A percentile compares a stretch with the other conserved stretches of the same genome.
phyloP scores from a whole-genome alignment of 352 stramenopile genomes.

The Phytopythium chamaehyphon region DNA sequence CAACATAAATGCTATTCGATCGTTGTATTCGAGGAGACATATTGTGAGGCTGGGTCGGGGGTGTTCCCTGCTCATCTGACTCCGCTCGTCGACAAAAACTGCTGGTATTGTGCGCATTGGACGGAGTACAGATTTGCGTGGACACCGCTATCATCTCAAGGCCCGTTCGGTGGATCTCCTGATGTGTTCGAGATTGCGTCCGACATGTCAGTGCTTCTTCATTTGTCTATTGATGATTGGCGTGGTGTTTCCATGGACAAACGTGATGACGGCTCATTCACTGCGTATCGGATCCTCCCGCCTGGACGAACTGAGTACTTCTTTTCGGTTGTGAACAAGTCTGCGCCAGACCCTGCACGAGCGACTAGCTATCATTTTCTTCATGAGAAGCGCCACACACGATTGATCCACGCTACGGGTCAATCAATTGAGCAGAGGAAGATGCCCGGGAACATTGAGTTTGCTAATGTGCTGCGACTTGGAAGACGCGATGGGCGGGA shows the following conservation, averaged over 20 bases:
- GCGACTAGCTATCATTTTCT: conserved; percentile 5
- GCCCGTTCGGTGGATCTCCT: conserved; percentile 28
- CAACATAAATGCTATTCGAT: conserved; percentile 82
- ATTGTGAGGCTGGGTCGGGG: conserved; percentile 50
- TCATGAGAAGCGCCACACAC: conserved; percentile 32
- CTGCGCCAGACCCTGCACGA: background rate
- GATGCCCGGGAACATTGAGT: conserved; percentile 31
- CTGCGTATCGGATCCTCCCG: conserved; percentile 52
- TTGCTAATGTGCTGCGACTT: conserved; percentile 52
- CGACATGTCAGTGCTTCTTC: conserved; percentile 43
- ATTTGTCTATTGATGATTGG: conserved; percentile 74
- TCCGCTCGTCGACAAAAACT: conserved; percentile 59
- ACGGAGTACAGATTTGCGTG: conserved; percentile 71
- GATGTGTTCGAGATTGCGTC: conserved; percentile 25
- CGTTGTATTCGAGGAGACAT: conserved; percentile 62
- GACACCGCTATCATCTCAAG: conserved; percentile 32
- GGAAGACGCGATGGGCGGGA: conserved; percentile 51
- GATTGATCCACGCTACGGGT: conserved; percentile 8
- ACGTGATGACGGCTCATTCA: conserved; percentile 56
- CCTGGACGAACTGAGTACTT: conserved; percentile 78
- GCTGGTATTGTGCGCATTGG: conserved; percentile 79
- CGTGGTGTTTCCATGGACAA: conserved; percentile 56
- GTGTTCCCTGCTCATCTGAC: conserved; percentile 45
- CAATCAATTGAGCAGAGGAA: background rate
- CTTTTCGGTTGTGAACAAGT: conserved; percentile 40